These are phyloP conservation scores for Amaranthus cruentus DNA, from an alignment of 148 eudicot species.

Conservation along the genomic window DNA sequence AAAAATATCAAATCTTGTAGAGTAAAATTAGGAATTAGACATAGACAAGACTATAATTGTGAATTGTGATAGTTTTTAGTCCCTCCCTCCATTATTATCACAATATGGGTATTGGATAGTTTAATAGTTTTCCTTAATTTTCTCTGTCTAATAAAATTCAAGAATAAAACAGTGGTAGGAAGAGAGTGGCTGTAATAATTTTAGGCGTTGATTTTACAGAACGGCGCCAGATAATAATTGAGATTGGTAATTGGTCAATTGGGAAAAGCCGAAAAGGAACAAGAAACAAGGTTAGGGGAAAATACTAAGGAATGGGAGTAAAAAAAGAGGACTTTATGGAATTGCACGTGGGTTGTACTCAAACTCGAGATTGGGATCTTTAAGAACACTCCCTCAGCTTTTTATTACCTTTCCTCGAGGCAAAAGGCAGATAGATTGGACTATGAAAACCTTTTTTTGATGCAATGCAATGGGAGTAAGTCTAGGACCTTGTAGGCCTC, in stretches of 20 bases:
- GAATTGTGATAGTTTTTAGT: not conserved
- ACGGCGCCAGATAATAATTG: conserved; percentile 26
- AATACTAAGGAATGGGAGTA: not conserved
- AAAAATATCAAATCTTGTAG: not conserved
- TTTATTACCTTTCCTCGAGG: not conserved
- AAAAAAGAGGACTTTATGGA: conserved; percentile 4
- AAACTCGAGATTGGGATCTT: conserved; percentile 16
- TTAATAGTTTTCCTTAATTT: not conserved
- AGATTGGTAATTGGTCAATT: conserved; percentile 17
- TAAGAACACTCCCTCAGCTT: not conserved
- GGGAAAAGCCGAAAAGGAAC: not conserved
- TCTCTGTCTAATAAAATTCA: not conserved
- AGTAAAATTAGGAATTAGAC: not conserved
- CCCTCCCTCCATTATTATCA: conserved; percentile 3
- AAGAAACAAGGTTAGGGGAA: not conserved
- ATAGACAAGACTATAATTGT: not conserved
- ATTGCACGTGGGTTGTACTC: conserved; percentile 27
- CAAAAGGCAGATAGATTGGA: conserved; percentile 1
- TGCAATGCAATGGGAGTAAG: not conserved
- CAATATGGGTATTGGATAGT: not conserved
- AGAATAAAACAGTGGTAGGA: not conserved
- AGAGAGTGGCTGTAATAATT: conserved; percentile 27
- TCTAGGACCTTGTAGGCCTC: no score
- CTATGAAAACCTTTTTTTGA: not conserved
- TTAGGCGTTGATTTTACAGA: conserved; percentile 26